Conservation (phyloP, 371 early-diverging fungal species). For the Blyttiomyces sp. region DNA sequence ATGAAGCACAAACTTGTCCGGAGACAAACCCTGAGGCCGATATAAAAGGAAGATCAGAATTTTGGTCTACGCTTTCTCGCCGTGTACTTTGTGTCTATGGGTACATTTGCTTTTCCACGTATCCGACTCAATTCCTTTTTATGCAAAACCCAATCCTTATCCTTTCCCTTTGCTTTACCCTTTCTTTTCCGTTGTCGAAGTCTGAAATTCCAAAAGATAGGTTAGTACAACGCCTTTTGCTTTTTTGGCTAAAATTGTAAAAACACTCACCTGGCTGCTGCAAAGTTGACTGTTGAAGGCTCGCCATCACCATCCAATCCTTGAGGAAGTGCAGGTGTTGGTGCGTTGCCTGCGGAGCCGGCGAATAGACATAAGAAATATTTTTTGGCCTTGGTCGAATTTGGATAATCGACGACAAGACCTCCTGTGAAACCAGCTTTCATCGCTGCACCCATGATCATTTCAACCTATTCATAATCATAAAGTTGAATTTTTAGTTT, state of each 20-base stretch:
- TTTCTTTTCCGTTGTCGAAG: slow-evolving; percentile 40
- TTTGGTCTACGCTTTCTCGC: too few relatives aligned
- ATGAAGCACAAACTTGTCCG: too few relatives aligned
- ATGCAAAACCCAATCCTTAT: slow-evolving; percentile 85
- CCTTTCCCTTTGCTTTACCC: slow-evolving; percentile 58
- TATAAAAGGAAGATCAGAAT: too few relatives aligned
- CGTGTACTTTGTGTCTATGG: slow-evolving; percentile 93
- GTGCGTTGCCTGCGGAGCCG: slow-evolving; percentile 59
- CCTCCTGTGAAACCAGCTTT: slow-evolving; percentile 96
- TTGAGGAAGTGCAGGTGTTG: slow-evolving; percentile 67
- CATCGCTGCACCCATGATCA: slow-evolving; percentile 85
- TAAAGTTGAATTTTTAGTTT: too few relatives aligned
- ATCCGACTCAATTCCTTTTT: slow-evolving; percentile 87
- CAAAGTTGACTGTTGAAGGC: slow-evolving; percentile 26
- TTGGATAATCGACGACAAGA: slow-evolving; percentile 94
- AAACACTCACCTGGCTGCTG: slow-evolving; percentile 24
- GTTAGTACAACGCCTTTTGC: background rate
- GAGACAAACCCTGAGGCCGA: too few relatives aligned
- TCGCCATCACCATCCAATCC: slow-evolving; percentile 73
- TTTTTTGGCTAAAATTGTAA: background rate
- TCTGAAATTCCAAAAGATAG: background rate
- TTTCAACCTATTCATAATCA: too few relatives aligned
- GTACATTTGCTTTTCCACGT: slow-evolving; percentile 78
- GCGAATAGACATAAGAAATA: slow-evolving; percentile 95
- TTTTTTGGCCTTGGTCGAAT: slow-evolving; percentile 95